Evolutionary conservation across 345 rosid genomes (phyloP).

Genomic region (Brassica nigra): DNA sequence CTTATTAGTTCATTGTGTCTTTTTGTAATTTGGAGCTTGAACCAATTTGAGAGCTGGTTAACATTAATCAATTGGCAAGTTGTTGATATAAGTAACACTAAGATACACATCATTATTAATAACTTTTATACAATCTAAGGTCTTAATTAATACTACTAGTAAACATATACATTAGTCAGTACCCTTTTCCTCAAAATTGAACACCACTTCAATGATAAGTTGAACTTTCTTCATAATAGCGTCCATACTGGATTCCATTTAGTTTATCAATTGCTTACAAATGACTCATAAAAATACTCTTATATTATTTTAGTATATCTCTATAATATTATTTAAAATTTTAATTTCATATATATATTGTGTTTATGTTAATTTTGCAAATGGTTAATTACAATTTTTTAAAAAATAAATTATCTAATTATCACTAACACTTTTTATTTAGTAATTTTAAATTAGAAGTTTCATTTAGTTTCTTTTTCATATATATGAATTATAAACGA

Average conservation of each 20-base stretch:
- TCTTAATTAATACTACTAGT: background rate
- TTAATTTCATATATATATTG: no score
- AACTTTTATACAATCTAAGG: background rate
- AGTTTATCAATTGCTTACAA: background rate
- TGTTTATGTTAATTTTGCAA: no score
- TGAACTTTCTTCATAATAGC: background rate
- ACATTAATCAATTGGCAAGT: background rate
- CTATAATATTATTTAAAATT: background rate
- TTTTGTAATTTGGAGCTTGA: background rate
- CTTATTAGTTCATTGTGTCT: background rate
- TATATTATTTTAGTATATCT: background rate
- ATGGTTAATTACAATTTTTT: no score
- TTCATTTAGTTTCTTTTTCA: background rate
- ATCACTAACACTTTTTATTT: no score
- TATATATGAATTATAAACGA: background rate
- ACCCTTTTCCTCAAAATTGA: background rate
- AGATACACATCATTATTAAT: background rate
- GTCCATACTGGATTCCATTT: background rate
- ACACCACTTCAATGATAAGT: background rate
- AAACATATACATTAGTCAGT: background rate
- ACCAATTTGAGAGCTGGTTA: background rate
- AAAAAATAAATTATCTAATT: no score
- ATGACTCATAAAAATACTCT: background rate
- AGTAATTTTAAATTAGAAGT: no score
- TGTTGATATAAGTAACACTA: background rate